A percentile compares a stretch with the other conserved stretches of the same genome.
phyloP scores from a whole-genome alignment of 331 rosid species.

The Prunus yedoensis region DNA sequence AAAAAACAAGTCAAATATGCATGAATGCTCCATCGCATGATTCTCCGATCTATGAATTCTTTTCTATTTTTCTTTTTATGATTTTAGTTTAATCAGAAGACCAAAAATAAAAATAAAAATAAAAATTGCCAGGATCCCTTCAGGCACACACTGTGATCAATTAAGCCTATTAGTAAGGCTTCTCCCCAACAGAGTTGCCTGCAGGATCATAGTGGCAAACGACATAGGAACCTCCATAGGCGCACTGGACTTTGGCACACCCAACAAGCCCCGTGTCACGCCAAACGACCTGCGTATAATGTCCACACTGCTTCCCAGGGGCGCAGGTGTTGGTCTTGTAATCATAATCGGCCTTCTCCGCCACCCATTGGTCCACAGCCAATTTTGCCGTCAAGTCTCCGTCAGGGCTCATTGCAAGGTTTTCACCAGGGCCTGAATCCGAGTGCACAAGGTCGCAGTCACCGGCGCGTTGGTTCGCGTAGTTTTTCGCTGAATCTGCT shows the following conservation, averaged over 20 bases:
- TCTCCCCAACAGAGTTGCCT: conserved; percentile 24
- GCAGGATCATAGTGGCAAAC: conserved; percentile 47
- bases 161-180: conserved; percentile 22
- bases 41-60: too few species aligned
- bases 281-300: conserved; percentile 57
- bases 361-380: conserved; percentile 35
- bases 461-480: conserved; percentile 23
- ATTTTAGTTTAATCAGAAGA: too few species aligned
- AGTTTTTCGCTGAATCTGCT: conserved; percentile 34
- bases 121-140: too few species aligned
- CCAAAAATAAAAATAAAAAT: too few species aligned
- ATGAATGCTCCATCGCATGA: too few species aligned
- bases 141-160: too few species aligned
- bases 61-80: too few species aligned
- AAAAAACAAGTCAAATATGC: too few species aligned
- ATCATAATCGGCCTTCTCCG: conserved; percentile 29
- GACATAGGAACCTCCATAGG: conserved; percentile 23
- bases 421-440: conserved; percentile 34
- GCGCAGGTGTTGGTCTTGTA: conserved; percentile 38
- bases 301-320: conserved; percentile 27
- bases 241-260: conserved; percentile 39
- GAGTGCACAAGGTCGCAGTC: conserved; percentile 40
- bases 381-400: neutral
- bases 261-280: conserved; percentile 31
- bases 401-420: conserved; percentile 26